Conservation (phyloP, 768 basidiomycete genomes). For the Phylloporus arenicola region DNA sequence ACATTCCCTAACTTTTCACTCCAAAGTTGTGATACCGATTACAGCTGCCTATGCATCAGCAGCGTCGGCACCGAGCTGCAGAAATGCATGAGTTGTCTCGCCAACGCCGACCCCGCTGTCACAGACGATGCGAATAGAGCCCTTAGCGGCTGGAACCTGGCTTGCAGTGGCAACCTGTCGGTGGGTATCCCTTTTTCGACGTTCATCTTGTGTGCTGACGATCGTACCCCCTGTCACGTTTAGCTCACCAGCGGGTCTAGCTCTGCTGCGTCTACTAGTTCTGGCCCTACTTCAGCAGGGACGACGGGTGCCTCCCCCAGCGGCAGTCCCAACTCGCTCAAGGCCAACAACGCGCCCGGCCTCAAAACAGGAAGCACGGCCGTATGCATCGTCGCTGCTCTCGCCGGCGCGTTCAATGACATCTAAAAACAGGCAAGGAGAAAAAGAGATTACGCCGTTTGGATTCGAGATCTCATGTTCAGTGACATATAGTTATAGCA, state of each 20-base stretch:
- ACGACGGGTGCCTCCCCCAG: not conserved
- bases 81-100: slow-evolving; percentile 21
- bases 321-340: not conserved
- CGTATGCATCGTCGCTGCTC: slow-evolving; percentile 4
- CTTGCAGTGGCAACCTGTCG: slow-evolving; percentile 14
- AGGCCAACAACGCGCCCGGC: not conserved
- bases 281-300: not conserved
- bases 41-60: slow-evolving; percentile 12
- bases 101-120: not conserved
- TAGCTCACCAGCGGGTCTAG: slow-evolving; percentile 13
- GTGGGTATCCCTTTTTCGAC: slow-evolving; percentile 5
- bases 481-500: no score
- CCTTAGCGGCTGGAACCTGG: slow-evolving; percentile 13
- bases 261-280: not conserved
- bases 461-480: not conserved
- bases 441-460: not conserved
- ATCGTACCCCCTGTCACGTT: not conserved
- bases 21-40: slow-evolving; percentile 7
- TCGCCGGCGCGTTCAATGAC: slow-evolving; percentile 10
- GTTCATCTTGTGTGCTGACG: not conserved
- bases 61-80: slow-evolving; percentile 10
- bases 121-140: slow-evolving; percentile 4
- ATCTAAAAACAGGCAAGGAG: slow-evolving; percentile 3
- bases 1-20: not conserved
- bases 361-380: slow-evolving; percentile 1